These are phyloP conservation scores for Pyricularia pennisetigena DNA, from an alignment of 2,329 filamentous ascomycete species.

Conservation along the genomic window DNA sequence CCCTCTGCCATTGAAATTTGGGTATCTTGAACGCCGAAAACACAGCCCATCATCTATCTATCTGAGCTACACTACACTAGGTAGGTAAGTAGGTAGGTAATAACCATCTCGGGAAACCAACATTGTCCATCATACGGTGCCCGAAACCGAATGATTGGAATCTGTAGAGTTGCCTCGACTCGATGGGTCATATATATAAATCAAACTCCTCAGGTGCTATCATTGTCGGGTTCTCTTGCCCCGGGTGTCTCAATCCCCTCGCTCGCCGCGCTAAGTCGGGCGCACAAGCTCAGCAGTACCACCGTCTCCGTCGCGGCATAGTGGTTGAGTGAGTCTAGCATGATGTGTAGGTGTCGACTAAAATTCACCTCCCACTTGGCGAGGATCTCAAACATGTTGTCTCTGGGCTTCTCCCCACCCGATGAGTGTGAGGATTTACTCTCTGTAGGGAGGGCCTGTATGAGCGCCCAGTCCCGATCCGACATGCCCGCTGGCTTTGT, in stretches of 20 bases:
- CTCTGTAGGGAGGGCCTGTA: slow-evolving; percentile 38
- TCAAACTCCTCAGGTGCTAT: background rate
- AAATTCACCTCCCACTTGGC: slow-evolving; percentile 92
- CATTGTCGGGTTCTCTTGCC: slow-evolving; percentile 47
- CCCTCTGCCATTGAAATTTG: background rate
- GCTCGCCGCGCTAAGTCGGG: slow-evolving; percentile 69
- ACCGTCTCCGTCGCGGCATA: slow-evolving; percentile 97
- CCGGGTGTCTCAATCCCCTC: slow-evolving; percentile 61
- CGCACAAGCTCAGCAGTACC: slow-evolving; percentile 80
- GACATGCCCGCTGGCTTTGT: slow-evolving; percentile 50
- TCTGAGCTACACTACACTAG: background rate
- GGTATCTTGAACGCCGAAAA: background rate
- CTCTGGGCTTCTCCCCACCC: slow-evolving; percentile 23
- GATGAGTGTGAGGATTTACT: slow-evolving; percentile 21
- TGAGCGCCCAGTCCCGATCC: slow-evolving; percentile 48
- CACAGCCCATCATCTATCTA: background rate
- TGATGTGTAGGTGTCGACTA: slow-evolving; percentile 79
- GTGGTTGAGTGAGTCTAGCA: slow-evolving; percentile 92
- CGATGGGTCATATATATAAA: background rate
- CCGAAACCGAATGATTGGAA: background rate
- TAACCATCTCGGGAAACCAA: background rate
- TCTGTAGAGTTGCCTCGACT: background rate
- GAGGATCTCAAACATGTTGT: slow-evolving; percentile 67
- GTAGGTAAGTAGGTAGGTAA: background rate
- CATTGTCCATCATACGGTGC: background rate